phyloP scores from a whole-genome alignment of 805 yeast genomes.

The Candida endomychidarum region DNA sequence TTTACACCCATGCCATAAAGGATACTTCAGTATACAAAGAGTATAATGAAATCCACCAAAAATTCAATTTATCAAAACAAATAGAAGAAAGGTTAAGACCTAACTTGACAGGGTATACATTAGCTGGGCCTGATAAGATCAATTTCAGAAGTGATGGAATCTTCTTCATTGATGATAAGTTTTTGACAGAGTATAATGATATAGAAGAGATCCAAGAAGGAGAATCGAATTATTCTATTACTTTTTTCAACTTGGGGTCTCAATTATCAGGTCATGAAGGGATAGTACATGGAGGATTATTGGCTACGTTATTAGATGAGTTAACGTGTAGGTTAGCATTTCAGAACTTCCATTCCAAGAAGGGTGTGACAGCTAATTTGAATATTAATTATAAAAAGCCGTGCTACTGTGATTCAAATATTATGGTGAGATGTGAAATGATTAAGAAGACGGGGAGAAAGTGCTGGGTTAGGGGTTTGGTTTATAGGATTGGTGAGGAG shows the following conservation, averaged over 20 bases:
- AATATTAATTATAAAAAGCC: conserved; percentile 41
- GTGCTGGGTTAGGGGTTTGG: conserved; percentile 38
- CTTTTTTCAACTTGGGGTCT: conserved; percentile 41
- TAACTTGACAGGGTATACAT: conserved; percentile 35
- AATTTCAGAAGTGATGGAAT: conserved; percentile 31
- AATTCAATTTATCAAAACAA: conserved; percentile 13
- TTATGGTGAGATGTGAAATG: conserved; percentile 35
- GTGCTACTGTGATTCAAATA: conserved; percentile 29
- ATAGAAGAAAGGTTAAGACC: conserved; percentile 33
- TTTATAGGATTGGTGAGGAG: conserved; percentile 24
- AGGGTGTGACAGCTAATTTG: conserved; percentile 46
- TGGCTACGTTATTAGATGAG: conserved; percentile 45
- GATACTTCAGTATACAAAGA: conserved; percentile 4
- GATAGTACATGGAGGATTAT: conserved; percentile 44
- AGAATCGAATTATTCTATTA: conserved; percentile 31
- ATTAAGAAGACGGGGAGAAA: conserved; percentile 37
- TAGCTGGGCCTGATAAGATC: conserved; percentile 35
- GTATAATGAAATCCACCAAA: conserved; percentile 8
- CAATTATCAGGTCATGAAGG: conserved; percentile 40
- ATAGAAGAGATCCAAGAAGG: conserved; percentile 17
- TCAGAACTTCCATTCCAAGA: conserved; percentile 37
- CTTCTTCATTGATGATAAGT: conserved; percentile 35
- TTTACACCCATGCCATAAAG: conserved; percentile 2
- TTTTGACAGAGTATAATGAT: conserved; percentile 24
- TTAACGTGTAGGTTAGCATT: conserved; percentile 44